Base-by-base conservation (phyloP, 148 eudicot genomes). In the Silene latifolia region DNA sequence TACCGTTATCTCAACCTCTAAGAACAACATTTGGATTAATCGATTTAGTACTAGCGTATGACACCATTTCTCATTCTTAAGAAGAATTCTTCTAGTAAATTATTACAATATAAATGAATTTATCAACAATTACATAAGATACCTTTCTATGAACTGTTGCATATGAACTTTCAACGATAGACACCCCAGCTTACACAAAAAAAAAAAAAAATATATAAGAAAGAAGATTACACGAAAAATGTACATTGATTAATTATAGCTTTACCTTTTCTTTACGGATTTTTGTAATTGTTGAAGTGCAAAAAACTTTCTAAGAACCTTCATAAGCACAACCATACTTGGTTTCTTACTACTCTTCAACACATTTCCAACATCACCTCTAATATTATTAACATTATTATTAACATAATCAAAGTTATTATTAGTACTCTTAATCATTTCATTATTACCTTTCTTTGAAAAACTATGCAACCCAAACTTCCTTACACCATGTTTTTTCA, bases 291-390 rank as follows among this genome's bases (percentile, higher is more conserved):
- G 85, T 63, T 77, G 89, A 76, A 84, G 82, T 47, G 74, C 75
- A 77, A 86, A 83, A 11, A 86, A 42, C 72, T 82, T 83, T 69
- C 74, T 86, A 73, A 86, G 73, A 27, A 84, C 83, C 76, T 78
- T 84, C 60, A 86, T 71, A 9, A 83, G 69, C 64, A 78, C 76
- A 9, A 84, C 44, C 8, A 78, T 70, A 54, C 82, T 79, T 13
- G 85, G 69, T 72, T 70, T 84, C 83, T 82, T 84, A 59, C 14
- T 24, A 35, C 65, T 77, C 71, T 63, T 77, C 27, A 64, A 35
- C 58, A 72, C 59, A 25, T 59, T 59, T 46, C 24, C 61, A 35
- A 35, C 60, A 25, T n/a, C 69, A 70, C 29, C 73, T 59, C 51
- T 47, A 60, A 2, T 46, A 64, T 39, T 35, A 29, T 3, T 18